These are phyloP conservation scores for Hordeum marinum DNA, from an alignment of 176 grass and related monocot species.

Conservation along the genomic window DNA sequence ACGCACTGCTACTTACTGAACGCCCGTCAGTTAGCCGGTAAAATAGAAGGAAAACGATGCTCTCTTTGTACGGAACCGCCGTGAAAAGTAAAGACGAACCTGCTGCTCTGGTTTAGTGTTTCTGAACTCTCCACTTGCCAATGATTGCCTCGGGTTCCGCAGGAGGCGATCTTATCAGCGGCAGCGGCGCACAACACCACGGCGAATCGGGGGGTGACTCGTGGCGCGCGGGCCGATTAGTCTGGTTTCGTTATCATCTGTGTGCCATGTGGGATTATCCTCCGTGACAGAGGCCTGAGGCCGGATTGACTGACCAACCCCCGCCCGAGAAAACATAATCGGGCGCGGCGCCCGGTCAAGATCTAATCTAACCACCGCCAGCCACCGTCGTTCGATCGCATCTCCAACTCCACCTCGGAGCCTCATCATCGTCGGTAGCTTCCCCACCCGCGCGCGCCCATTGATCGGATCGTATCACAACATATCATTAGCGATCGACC, in stretches of 20 bases:
- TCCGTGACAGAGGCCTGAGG: not conserved
- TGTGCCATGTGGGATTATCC: not conserved
- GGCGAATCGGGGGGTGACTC: not conserved
- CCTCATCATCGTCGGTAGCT: not conserved
- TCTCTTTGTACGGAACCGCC: too few relatives aligned
- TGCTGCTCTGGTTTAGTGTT: too few relatives aligned
- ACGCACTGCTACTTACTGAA: too few relatives aligned
- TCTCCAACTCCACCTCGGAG: not conserved
- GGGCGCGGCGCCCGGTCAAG: not conserved
- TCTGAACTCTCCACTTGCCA: not conserved
- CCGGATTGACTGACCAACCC: not conserved
- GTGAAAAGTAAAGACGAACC: not conserved
- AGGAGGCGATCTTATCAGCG: not conserved
- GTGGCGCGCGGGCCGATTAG: not conserved
- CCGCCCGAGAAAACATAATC: not conserved
- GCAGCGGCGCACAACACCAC: not conserved
- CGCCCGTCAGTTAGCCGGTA: too few relatives aligned
- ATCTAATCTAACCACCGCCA: not conserved
- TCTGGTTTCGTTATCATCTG: not conserved
- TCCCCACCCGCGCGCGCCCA: not conserved
- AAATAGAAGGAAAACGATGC: too few relatives aligned
- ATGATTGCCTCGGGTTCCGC: slow-evolving; percentile 8
- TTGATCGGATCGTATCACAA: not conserved
- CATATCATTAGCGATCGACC: too few relatives aligned
- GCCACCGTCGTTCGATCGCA: not conserved